Base-by-base conservation (phyloP, 2,329 filamentous ascomycete species). In the Colletotrichum tropicale region DNA sequence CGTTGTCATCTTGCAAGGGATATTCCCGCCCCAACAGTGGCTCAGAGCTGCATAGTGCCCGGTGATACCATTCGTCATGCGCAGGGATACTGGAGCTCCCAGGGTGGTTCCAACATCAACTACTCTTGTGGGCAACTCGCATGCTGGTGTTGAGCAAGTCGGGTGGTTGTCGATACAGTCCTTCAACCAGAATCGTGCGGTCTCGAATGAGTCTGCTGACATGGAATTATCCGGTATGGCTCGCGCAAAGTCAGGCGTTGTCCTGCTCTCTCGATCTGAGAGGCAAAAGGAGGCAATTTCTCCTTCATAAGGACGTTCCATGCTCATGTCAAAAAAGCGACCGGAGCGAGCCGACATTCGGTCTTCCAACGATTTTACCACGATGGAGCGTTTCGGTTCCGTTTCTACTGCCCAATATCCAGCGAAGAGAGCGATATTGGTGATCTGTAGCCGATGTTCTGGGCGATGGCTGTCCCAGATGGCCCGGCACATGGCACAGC, bases 21-120 rank as follows among this genome's bases (percentile, higher is more conserved):
- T 24, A 2, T 66, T 61, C 4, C 61, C 64, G 26, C 76, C 71
- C 48, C 77, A 76, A 16, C 55, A 58, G 24, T 58, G 55, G 24
- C 55, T 58, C 1, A 58, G n/a, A 58, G 60, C 76, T 38, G 28
- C 64, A 3, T 66, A 52, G 8, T 30, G 9, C 24, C 16, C 62
- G 1, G 21, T 3, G 2, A 9, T 0, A 0, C 60, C 5, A 1
- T 26, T 64, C 12, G 21, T 64, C 2, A 38, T 36, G 6, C 1
- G 9, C 1, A 64, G 18, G 7, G 18, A 15, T 0, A 3, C 30
- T 2, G 32, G 15, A 5, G 10, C 60, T 24, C 30, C 32, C 0
- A 8, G 1, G 13, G 0, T 13, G 13, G 3, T 8, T 0, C 60
- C 32, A 0, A 65, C 13, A 16, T 65, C 61, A 8, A 65, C 8